phyloP scores from a whole-genome alignment of 371 early-diverging fungal species.

The Cokeromyces recurvatus region DNA sequence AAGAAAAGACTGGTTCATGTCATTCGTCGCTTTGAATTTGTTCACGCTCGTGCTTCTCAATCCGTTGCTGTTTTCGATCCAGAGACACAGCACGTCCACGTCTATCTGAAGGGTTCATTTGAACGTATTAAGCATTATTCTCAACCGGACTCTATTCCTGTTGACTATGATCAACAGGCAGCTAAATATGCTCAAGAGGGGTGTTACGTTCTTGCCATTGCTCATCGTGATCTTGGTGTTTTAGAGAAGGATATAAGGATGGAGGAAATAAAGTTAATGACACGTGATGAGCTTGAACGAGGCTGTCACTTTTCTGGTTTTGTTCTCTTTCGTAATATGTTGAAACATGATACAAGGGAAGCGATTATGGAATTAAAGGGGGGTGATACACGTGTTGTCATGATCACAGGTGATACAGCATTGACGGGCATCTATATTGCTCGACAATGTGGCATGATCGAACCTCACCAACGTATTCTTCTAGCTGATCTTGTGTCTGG shows the following conservation, averaged over 20 bases:
- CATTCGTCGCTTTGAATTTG: constrained; percentile 85
- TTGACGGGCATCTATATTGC: constrained; percentile 87
- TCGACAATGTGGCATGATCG: constrained; percentile 73
- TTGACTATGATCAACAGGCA: constrained; percentile 55
- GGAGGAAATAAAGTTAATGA: constrained; percentile 37
- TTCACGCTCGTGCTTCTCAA: constrained; percentile 83
- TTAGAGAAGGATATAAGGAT: constrained; percentile 34
- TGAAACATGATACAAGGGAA: constrained; percentile 74
- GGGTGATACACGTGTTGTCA: constrained; percentile 74
- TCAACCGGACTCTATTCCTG: constrained; percentile 49
- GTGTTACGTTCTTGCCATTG: constrained; percentile 78
- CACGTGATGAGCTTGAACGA: constrained; percentile 65
- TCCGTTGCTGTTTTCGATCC: constrained; percentile 67
- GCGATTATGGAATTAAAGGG: constrained; percentile 73
- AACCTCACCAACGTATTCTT: constrained; percentile 35
- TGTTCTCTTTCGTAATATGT: constrained; percentile 86
- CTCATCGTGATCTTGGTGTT: constrained; percentile 51
- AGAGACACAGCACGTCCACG: constrained; percentile 47
- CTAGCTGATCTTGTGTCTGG: constrained; percentile 43
- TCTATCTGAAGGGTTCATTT: constrained; percentile 80
- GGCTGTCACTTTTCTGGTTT: constrained; percentile 66
- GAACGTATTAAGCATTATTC: constrained; percentile 64
- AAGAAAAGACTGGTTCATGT: constrained; percentile 34
- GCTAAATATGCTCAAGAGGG: constrained; percentile 69
- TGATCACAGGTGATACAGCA: constrained; percentile 93